Conservation (phyloP, 2,329 filamentous ascomycete species). For the Paraphoma sp. region DNA sequence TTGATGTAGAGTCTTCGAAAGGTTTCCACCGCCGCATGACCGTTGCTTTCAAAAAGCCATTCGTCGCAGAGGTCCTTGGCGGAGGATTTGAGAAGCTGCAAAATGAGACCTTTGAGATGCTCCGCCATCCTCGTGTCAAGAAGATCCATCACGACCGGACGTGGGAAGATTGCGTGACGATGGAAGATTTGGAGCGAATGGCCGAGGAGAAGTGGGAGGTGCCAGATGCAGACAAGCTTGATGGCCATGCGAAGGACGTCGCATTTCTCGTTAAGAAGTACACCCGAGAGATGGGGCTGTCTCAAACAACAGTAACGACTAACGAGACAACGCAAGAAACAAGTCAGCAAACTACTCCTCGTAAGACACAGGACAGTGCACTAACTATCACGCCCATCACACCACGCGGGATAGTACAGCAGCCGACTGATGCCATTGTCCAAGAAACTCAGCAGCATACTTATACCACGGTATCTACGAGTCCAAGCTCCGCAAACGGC, state of each 20-base stretch:
- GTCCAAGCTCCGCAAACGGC: slow-evolving; percentile 16
- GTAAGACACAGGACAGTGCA: slow-evolving; percentile 12
- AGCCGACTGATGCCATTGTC: slow-evolving; percentile 14
- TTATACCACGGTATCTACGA: slow-evolving; percentile 12
- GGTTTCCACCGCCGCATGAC: slow-evolving; percentile 44
- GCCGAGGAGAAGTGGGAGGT: slow-evolving; percentile 61
- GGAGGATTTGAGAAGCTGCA: slow-evolving; percentile 78
- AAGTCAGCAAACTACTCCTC: slow-evolving; percentile 23
- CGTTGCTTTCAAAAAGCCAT: slow-evolving; percentile 70
- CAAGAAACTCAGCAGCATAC: slow-evolving; percentile 26
- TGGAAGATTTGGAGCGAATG: slow-evolving; percentile 72
- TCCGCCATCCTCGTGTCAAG: slow-evolving; percentile 76
- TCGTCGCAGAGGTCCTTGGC: slow-evolving; percentile 81
- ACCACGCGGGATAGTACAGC: background rate
- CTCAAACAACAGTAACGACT: slow-evolving; percentile 22
- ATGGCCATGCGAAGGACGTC: slow-evolving; percentile 41
- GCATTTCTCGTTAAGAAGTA: slow-evolving; percentile 33
- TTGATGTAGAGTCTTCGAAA: slow-evolving; percentile 29
- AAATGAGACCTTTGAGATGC: slow-evolving; percentile 73
- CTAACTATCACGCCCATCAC: slow-evolving; percentile 1
- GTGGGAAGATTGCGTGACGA: slow-evolving; percentile 71
- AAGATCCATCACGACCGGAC: slow-evolving; percentile 81
- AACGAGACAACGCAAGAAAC: slow-evolving; percentile 29
- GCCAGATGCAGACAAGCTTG: slow-evolving; percentile 30
- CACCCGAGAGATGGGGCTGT: slow-evolving; percentile 12